A percentile compares a stretch with the other conserved stretches of the same genome.
Evolutionary conservation across 2,329 filamentous ascomycete genomes (phyloP).

Genomic region (Penicillium palitans): DNA sequence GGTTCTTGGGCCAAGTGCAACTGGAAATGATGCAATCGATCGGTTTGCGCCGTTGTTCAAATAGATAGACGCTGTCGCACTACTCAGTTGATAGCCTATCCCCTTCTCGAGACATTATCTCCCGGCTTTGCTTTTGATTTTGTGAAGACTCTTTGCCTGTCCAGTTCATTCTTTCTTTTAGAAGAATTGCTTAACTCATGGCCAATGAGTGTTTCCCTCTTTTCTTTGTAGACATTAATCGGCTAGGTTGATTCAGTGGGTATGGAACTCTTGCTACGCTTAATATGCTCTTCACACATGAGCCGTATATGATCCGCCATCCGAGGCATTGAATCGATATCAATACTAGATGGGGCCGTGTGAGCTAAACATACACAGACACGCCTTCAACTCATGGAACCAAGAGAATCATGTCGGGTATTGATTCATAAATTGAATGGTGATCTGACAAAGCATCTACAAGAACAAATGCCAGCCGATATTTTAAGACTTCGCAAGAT

Average conservation of each 20-base stretch:
- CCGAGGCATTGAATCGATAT: not conserved
- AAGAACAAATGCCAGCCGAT: constrained; percentile 9
- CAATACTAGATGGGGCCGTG: not conserved
- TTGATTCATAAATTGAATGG: constrained; percentile 20
- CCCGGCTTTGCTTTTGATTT: no score
- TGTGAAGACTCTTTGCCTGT: no score
- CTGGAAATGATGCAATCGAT: no score
- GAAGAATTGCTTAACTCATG: not conserved
- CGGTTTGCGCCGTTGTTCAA: no score
- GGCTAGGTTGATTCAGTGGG: not conserved
- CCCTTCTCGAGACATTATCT: no score
- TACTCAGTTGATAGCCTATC: no score
- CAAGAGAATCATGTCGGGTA: constrained; percentile 10
- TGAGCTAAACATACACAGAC: no score
- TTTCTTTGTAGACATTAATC: not conserved
- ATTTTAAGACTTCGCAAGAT: constrained; percentile 21
- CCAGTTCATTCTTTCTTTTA: no score
- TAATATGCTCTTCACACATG: not conserved
- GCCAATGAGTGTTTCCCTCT: not conserved
- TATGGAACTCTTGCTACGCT: not conserved
- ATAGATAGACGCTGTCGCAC: no score
- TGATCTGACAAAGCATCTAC: constrained; percentile 9
- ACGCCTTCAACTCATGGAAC: not conserved
- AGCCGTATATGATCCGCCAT: not conserved
- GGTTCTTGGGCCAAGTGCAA: no score